phyloP scores from a whole-genome alignment of 192 early-diverging fungal genomes.

The Chytriomyces confervae region DNA sequence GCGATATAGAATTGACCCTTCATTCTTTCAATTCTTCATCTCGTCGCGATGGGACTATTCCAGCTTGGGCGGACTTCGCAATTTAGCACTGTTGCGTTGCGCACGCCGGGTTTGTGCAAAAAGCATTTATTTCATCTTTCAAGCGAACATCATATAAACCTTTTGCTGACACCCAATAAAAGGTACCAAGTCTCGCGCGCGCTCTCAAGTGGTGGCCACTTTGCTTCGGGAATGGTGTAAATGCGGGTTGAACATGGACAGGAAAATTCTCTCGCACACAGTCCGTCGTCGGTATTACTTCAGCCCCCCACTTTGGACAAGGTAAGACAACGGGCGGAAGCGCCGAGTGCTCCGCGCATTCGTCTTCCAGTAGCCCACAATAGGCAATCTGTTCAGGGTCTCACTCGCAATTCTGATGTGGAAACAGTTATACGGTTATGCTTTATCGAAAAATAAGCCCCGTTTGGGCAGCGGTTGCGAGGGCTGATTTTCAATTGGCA shows the following conservation, averaged over 20 bases:
- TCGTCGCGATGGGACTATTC: neutral
- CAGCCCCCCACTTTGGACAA: too few relatives aligned
- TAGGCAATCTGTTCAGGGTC: neutral
- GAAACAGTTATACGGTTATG: neutral
- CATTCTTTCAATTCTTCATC: neutral
- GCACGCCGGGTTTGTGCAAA: too few relatives aligned
- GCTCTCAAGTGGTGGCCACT: too few relatives aligned
- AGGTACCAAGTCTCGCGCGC: too few relatives aligned
- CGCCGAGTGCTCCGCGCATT: neutral
- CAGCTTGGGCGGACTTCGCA: neutral
- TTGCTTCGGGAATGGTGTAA: too few relatives aligned
- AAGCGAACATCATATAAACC: too few relatives aligned
- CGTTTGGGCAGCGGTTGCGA: constrained; percentile 8
- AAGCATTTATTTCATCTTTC: too few relatives aligned
- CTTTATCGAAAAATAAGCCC: constrained; percentile 1
- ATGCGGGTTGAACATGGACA: too few relatives aligned
- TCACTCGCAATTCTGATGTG: neutral
- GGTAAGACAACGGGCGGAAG: neutral
- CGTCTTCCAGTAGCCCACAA: neutral
- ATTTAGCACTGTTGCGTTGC: too few relatives aligned
- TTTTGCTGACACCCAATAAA: too few relatives aligned
- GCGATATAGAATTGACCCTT: neutral
- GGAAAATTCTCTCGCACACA: too few relatives aligned
- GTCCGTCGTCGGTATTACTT: too few relatives aligned
- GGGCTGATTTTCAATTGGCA: neutral